Evolutionary conservation across 1,284 basidiomycete genomes (phyloP), one percentile per base, ranked within the genome.

Genomic region (Cerrena zonata): DNA sequence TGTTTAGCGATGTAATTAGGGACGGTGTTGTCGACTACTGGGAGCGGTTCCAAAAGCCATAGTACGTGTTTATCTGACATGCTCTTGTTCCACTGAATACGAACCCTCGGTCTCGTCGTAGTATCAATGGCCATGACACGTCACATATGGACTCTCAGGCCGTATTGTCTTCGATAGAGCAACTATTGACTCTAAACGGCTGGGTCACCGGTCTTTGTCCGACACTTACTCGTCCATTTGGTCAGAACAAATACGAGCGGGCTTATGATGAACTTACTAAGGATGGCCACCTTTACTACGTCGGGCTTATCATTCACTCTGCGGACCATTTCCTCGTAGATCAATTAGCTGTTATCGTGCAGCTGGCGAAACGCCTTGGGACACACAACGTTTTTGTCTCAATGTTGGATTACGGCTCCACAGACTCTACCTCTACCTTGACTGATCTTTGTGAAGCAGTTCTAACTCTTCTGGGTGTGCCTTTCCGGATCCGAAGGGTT

Each of bases 171-270:
- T 84, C 93, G 4, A 89, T 97, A 47, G 94, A 96, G 66, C 90
- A 92, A 58, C 76, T 97, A 1, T 76, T 96, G 21, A 86, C 89
- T 19, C 80, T 96, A 52, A 95, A 96, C 63, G 94, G 94, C n/a
- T 97, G 94, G 94, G 94, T 94, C n/a, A 91, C 92, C n/a, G 91
- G 91, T 7, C 83, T 91, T 34, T 97, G 93, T 68, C 91, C 92
- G 5, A 93, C 89, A 2, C 79, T 97, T 41, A 81, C 81, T 2
- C 83, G 94, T 15, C 94, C 94, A 1, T 97, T 96, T 62, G 90
- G 90, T 11, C 87, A 92, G 64, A 91, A 90, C 69, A 84, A 81
- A 59, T 75, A 82, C 53, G 87, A 94, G 49, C 84, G 89, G 58
- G 79, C 86, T 25, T 96, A 93, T 68, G 88, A 91, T 59, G 92